Conservation (phyloP, 2,329 filamentous ascomycete species). For the Calonectria hawksworthii region DNA sequence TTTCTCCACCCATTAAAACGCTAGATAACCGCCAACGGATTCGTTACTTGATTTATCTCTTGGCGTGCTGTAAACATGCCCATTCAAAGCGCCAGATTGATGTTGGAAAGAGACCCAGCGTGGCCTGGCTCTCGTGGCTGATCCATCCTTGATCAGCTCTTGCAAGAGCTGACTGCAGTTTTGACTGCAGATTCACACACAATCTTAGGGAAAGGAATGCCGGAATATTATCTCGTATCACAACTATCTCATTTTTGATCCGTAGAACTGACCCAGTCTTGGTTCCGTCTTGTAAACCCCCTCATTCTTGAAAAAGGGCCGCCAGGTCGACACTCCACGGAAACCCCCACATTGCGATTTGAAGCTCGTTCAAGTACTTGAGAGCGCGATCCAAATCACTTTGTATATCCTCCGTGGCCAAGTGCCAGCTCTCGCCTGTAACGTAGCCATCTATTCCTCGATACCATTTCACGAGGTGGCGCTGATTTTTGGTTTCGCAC, state of each 20-base stretch:
- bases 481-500: not conserved
- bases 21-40: too few species aligned
- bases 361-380: not conserved
- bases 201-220: too few species aligned
- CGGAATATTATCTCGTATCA: too few species aligned
- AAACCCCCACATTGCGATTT: not conserved
- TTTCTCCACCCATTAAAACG: not conserved
- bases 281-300: not conserved
- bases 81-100: not conserved
- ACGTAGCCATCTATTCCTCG: conserved; percentile 25
- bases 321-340: not conserved
- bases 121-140: too few species aligned
- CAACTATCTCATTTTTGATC: too few species aligned
- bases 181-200: too few species aligned
- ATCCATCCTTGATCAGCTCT: too few species aligned
- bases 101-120: too few species aligned
- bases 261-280: too few species aligned
- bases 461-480: conserved; percentile 14
- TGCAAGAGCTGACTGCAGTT: too few species aligned
- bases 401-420: not conserved
- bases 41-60: not conserved
- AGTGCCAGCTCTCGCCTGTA: conserved; percentile 9
- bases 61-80: not conserved
- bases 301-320: not conserved
- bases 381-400: conserved; percentile 3